phyloP scores from a whole-genome alignment of 306 rosid genomes.

The Nissolia schottii region DNA sequence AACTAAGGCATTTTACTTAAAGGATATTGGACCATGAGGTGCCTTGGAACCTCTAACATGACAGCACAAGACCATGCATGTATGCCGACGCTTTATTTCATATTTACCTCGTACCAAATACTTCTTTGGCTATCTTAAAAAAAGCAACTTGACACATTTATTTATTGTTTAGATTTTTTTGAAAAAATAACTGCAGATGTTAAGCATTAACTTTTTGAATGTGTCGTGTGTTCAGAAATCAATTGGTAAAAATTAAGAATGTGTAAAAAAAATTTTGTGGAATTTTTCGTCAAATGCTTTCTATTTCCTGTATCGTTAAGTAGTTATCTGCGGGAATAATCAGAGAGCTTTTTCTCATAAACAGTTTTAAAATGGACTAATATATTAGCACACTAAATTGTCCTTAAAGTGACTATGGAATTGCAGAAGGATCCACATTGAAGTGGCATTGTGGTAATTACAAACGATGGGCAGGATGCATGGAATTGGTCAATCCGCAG shows the following conservation, averaged over 20 bases:
- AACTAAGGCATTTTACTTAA: conserved; percentile 9
- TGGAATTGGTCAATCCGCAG: not conserved
- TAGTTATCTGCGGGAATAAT: not conserved
- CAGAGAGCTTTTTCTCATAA: not conserved
- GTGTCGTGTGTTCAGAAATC: not conserved
- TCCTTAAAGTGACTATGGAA: no score
- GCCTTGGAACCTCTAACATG: not conserved
- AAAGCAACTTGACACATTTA: not conserved
- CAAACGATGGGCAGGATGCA: not conserved
- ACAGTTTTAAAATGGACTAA: no score
- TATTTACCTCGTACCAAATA: not conserved
- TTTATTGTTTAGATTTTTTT: not conserved
- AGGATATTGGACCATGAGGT: not conserved
- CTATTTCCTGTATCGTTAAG: not conserved
- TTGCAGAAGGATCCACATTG: no score
- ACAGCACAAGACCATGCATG: not conserved
- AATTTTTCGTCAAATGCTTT: no score
- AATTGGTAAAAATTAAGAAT: no score
- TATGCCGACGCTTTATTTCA: not conserved
- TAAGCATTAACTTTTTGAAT: not conserved
- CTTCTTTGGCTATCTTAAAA: not conserved
- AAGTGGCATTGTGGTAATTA: not conserved
- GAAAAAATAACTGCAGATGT: not conserved
- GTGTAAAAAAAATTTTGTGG: no score
- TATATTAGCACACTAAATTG: no score